These are phyloP conservation scores for Paramecium pentaurelia DNA, from an alignment of 73 alveolate species.

Conservation along the genomic window DNA sequence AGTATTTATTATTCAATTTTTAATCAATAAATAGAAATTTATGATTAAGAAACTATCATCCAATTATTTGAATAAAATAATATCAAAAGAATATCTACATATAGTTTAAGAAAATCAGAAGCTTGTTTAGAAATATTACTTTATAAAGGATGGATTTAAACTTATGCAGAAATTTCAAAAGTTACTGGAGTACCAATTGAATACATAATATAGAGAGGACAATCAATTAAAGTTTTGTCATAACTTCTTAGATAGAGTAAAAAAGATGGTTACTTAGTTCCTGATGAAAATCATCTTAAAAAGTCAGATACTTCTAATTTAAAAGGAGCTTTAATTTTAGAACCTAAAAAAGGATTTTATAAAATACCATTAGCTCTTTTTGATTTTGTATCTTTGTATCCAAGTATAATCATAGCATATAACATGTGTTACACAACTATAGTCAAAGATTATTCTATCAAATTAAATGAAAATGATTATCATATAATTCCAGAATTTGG, in stretches of 20 bases:
- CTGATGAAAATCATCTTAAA: slow-evolving; percentile 73
- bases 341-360: slow-evolving; percentile 94
- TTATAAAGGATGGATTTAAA: slow-evolving; percentile 87
- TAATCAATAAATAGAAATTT: slow-evolving; percentile 97
- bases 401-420: slow-evolving; percentile 99
- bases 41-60: slow-evolving; percentile 71
- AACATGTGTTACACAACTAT: slow-evolving; percentile 96
- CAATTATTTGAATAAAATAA: slow-evolving; percentile 75
- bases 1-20: slow-evolving; percentile 96
- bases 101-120: slow-evolving; percentile 95
- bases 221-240: slow-evolving; percentile 93
- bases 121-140: slow-evolving; percentile 90
- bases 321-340: slow-evolving; percentile 99
- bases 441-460: slow-evolving; percentile 22
- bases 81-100: slow-evolving; percentile 94
- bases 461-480: slow-evolving; percentile 69
- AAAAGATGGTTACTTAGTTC: slow-evolving; percentile 83
- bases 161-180: slow-evolving; percentile 97
- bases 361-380: slow-evolving; percentile 96
- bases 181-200: slow-evolving; percentile 98
- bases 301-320: slow-evolving; percentile 82
- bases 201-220: slow-evolving; percentile 93
- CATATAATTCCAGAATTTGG: slow-evolving; percentile 92
- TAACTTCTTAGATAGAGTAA: slow-evolving; percentile 86
- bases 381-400: slow-evolving; percentile 99